Conservation (phyloP, 2,329 filamentous ascomycete species). For the Nigrospora sphaerica region DNA sequence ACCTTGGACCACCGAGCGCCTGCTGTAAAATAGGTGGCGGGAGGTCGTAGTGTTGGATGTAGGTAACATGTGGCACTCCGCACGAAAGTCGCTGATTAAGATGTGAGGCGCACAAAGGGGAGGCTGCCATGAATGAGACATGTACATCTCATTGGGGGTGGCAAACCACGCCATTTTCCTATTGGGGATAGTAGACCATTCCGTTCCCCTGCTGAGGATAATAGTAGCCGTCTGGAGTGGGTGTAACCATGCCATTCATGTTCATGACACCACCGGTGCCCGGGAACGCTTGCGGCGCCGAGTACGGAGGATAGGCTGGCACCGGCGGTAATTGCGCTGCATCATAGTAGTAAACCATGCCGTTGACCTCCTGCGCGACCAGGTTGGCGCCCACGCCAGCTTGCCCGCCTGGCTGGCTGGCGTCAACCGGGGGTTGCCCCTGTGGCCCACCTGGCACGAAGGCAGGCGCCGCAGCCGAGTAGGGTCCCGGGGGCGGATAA, state of each 20-base stretch:
- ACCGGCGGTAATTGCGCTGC: conserved; percentile 61
- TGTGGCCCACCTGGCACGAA: conserved; percentile 48
- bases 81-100: too few relatives aligned
- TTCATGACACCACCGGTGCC: conserved; percentile 48
- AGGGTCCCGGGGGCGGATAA: conserved; percentile 48
- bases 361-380: conserved; percentile 82
- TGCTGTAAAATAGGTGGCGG: too few relatives aligned
- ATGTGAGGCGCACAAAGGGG: too few relatives aligned
- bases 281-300: conserved; percentile 43
- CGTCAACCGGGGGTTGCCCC: conserved; percentile 29
- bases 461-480: conserved; percentile 39
- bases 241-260: conserved; percentile 77
- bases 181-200: conserved; percentile 57
- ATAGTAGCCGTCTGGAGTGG: conserved; percentile 63
- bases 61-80: too few relatives aligned
- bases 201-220: conserved; percentile 50
- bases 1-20: too few relatives aligned
- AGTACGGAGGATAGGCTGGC: conserved; percentile 38
- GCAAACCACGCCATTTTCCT: conserved; percentile 16
- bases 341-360: conserved; percentile 94
- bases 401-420: conserved; percentile 33
- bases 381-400: conserved; percentile 48
- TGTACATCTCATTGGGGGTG: background rate
- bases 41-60: too few relatives aligned
- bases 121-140: background rate